A percentile compares a stretch with the other conserved stretches of the same genome.
phyloP scores from a whole-genome alignment of 768 basidiomycete species.

The Amanita rubescens region DNA sequence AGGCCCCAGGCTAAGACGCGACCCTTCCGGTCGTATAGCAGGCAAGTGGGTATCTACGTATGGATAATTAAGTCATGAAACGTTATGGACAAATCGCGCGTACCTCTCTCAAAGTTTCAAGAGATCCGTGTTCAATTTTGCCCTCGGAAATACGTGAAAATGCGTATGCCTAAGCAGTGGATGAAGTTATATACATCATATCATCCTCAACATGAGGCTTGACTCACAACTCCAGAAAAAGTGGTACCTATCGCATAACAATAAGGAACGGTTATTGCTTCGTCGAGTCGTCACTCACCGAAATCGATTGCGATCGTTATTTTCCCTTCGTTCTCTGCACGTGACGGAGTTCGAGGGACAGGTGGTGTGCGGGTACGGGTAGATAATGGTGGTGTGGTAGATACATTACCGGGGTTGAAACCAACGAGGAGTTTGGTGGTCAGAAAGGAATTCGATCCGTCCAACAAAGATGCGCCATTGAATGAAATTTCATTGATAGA shows the following conservation, averaged over 20 bases:
- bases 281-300: constrained; percentile 35
- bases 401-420: constrained; percentile 20
- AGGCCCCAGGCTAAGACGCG: constrained; percentile 78
- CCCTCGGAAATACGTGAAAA: constrained; percentile 76
- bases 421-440: constrained; percentile 21
- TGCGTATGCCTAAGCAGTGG: constrained; percentile 58
- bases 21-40: constrained; percentile 71
- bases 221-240: constrained; percentile 78
- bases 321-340: constrained; percentile 58
- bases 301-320: constrained; percentile 84
- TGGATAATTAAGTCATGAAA: constrained; percentile 3
- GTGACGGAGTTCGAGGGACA: constrained; percentile 15
- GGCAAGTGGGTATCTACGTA: constrained; percentile 64
- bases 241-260: constrained; percentile 55
- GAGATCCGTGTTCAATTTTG: constrained; percentile 74
- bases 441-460: constrained; percentile 19
- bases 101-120: constrained; percentile 81
- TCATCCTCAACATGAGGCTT: constrained; percentile 8
- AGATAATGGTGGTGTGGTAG: constrained; percentile 15
- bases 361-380: constrained; percentile 13
- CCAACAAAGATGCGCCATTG: constrained; percentile 12
- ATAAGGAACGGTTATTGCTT: neutral
- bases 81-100: neutral
- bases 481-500: neutral
- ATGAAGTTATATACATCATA: too few relatives aligned